Percentiles rank a stretch among this genome's conserved stretches.
phyloP scores from a whole-genome alignment of 148 eudicot genomes.

The Nepenthes gracilis region DNA sequence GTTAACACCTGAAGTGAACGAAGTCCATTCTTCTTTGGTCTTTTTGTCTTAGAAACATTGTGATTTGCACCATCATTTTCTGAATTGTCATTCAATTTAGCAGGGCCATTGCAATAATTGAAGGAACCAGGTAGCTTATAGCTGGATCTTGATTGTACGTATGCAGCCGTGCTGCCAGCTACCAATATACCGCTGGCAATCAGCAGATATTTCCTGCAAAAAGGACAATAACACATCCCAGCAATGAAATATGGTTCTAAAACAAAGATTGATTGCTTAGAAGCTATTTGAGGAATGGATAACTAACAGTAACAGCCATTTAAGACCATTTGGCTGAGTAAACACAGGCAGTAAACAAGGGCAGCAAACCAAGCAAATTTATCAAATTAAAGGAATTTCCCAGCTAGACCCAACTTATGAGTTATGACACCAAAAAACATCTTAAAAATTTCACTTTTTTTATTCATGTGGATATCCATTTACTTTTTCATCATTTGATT shows the following conservation, averaged over 20 bases:
- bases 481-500: too few relatives aligned
- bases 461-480: too few relatives aligned
- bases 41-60: conserved; percentile 42
- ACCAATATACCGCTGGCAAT: conserved; percentile 70
- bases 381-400: too few relatives aligned
- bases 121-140: conserved; percentile 25
- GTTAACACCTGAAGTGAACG: conserved; percentile 84
- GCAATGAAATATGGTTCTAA: background rate
- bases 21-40: conserved; percentile 58
- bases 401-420: too few relatives aligned
- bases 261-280: background rate
- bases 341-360: too few relatives aligned
- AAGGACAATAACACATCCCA: conserved; percentile 1
- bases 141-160: conserved; percentile 55
- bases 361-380: too few relatives aligned
- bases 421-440: too few relatives aligned
- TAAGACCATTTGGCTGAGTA: too few relatives aligned
- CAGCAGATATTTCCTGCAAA: conserved; percentile 70
- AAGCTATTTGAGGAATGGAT: too few relatives aligned
- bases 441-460: too few relatives aligned
- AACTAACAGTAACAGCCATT: too few relatives aligned
- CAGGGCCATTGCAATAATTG: conserved; percentile 42
- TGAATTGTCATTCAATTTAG: conserved; percentile 23
- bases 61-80: conserved; percentile 22
- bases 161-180: conserved; percentile 84